A percentile compares a stretch with the other conserved stretches of the same genome.
phyloP scores from a whole-genome alignment of 2,329 filamentous ascomycete genomes.

The Juglanconis oblonga region DNA sequence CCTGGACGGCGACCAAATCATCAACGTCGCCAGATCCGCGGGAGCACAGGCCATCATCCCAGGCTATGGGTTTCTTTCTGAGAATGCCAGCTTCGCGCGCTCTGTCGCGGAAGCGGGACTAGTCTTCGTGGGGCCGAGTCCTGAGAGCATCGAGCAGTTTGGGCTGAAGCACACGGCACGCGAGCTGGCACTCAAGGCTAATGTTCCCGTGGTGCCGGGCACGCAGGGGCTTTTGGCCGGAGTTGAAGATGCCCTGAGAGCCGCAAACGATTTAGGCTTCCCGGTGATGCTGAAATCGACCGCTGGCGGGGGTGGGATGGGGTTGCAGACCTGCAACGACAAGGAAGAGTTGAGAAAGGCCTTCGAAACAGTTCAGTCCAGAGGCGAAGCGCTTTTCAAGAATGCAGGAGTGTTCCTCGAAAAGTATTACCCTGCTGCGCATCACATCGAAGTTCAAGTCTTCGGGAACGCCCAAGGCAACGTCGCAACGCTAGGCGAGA shows the following conservation, averaged over 20 bases:
- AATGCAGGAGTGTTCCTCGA: conserved; percentile 63
- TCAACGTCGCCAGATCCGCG: conserved; percentile 35
- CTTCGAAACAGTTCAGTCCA: conserved; percentile 52
- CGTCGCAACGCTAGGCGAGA: conserved; percentile 59
- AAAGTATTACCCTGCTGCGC: conserved; percentile 56
- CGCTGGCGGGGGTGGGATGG: conserved; percentile 64
- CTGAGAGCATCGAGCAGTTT: conserved; percentile 51
- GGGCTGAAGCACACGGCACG: conserved; percentile 58
- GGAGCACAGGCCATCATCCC: conserved; percentile 56
- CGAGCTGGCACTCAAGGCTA: conserved; percentile 47
- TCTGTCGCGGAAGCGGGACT: conserved; percentile 50
- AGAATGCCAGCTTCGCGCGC: conserved; percentile 59
- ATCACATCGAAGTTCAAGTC: conserved; percentile 67
- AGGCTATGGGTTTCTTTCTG: conserved; percentile 63
- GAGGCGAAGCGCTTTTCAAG: conserved; percentile 57
- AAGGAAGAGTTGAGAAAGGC: conserved; percentile 49
- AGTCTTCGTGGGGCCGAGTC: conserved; percentile 55
- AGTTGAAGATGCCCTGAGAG: conserved; percentile 50
- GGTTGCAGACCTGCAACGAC: conserved; percentile 52
- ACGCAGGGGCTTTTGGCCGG: conserved; percentile 18
- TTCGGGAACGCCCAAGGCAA: conserved; percentile 60
- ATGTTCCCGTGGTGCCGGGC: conserved; percentile 37
- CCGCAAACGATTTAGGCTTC: conserved; percentile 27
- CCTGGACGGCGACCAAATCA: conserved; percentile 22
- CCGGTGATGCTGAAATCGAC: conserved; percentile 53